Percentiles rank a stretch among this genome's conserved stretches.
phyloP scores from a whole-genome alignment of 2,329 filamentous ascomycete genomes.

The Cytospora piceae region DNA sequence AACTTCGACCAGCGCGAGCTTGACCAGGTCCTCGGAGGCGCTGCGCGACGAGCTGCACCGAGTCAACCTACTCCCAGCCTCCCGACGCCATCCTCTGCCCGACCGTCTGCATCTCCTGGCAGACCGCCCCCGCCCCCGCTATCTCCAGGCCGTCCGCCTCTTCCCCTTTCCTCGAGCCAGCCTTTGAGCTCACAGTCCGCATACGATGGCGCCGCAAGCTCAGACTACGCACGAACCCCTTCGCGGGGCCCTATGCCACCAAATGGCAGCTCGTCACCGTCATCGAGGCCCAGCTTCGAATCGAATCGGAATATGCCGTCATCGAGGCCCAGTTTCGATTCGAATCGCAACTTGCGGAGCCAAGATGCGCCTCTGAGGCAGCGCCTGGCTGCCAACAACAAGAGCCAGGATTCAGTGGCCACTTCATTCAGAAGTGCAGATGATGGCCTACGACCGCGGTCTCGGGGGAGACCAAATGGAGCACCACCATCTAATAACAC shows the following conservation, averaged over 20 bases:
- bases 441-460: conserved; percentile 52
- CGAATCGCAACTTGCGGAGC: conserved; percentile 46
- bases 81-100: conserved; percentile 24
- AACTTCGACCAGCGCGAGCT: conserved; percentile 83
- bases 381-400: conserved; percentile 54
- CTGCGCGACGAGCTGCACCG: conserved; percentile 45
- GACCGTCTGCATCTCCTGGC: conserved; percentile 21
- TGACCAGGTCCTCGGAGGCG: conserved; percentile 71
- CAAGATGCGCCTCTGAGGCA: conserved; percentile 47
- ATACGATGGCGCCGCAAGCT: conserved; percentile 38
- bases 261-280: conserved; percentile 49
- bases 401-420: conserved; percentile 61
- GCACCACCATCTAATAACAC: conserved; percentile 34
- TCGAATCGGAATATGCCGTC: conserved; percentile 47
- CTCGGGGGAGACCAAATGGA: conserved; percentile 49
- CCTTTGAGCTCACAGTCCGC: conserved; percentile 28
- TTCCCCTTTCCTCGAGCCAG: conserved; percentile 25
- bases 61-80: conserved; percentile 35
- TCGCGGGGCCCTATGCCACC: conserved; percentile 38
- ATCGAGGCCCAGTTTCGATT: conserved; percentile 52
- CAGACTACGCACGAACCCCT: conserved; percentile 32
- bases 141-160: conserved; percentile 31
- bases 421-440: conserved; percentile 58
- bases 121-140: conserved; percentile 39
- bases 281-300: conserved; percentile 51